Base-by-base conservation (phyloP, 2,329 filamentous ascomycete genomes). In the Exophiala xenobiotica region DNA sequence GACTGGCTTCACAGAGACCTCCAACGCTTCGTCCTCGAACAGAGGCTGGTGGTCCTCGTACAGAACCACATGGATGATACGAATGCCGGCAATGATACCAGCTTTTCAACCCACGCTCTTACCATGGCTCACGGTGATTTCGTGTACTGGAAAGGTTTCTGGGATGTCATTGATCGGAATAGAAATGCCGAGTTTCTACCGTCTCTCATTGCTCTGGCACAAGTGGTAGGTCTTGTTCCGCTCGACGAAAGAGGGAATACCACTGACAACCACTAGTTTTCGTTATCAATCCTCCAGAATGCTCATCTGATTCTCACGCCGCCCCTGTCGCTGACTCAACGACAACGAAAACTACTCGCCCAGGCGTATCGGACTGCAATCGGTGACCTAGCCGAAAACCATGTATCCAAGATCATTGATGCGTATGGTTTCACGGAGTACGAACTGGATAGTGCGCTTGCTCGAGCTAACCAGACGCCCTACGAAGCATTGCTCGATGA, bases 41-140 rank as follows among this genome's bases (percentile, higher is more conserved):
- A 42, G 20, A 58, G 61, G 1, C 43, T 60, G 9, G 53, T 49
- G 1, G 46, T 49, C 7, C 46, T 63, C 9, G 62, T 61, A 12
- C 40, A 53, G 22, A 43, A 53, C 5, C 62, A 64, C 47, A 49
- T 64, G 18, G 53, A 58, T 26, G 61, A 60, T 23, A 61, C 51
- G 12, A 29, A 51, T 9, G 38, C 35, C 8, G 56, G 55, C 4
- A 57, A 51, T 18, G 62, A 64, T 37, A 63, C 61, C 6, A 62
- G 59, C 40, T 64, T 61, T 38, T 51, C 54, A n/a, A 50, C 51
- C 3, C 58, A 60, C 42, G 51, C 56, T n/a, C 47, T 64, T 6
- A 63, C 62, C 16, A 64, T 64, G 62, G 62, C 62, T 8, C 61
- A 63, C 47, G 55, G 57, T 14, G 62, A 63, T 42, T 60, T 55